These are phyloP conservation scores for Panellus pusillus DNA, from an alignment of 768 basidiomycete genomes.

Conservation along the genomic window DNA sequence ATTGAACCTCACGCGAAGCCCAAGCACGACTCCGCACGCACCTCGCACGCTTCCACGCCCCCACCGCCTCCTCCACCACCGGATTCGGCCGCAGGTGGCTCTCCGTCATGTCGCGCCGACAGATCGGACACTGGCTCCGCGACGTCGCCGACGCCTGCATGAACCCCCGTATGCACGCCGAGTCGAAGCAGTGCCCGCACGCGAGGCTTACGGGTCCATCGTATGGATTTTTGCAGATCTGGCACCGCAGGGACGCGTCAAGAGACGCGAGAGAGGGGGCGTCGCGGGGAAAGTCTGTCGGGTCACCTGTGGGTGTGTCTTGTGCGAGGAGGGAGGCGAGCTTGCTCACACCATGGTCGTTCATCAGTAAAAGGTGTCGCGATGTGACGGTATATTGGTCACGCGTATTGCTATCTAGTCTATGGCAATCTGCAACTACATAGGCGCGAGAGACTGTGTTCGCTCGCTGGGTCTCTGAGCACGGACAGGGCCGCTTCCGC, in stretches of 20 bases:
- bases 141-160: conserved; percentile 41
- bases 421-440: conserved; percentile 43
- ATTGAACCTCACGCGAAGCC: not conserved
- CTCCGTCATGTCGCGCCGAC: conserved; percentile 60
- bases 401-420: not conserved
- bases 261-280: conserved; percentile 60
- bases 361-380: no score
- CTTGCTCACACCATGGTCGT: not conserved
- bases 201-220: conserved; percentile 69
- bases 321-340: conserved; percentile 4
- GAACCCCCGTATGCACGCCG: conserved; percentile 73
- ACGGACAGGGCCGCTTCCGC: conserved; percentile 60
- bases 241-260: conserved; percentile 68
- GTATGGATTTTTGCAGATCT: conserved; percentile 75
- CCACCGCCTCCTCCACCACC: conserved; percentile 67
- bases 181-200: conserved; percentile 86
- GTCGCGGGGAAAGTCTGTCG: conserved; percentile 63
- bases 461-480: conserved; percentile 47
- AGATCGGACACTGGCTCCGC: conserved; percentile 66
- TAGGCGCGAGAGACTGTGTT: conserved; percentile 40
- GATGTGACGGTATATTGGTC: no score
- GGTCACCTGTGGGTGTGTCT: conserved; percentile 42
- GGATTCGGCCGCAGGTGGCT: conserved; percentile 65
- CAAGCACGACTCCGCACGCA: conserved; percentile 30
- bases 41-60: conserved; percentile 75